Conservation (phyloP, 139 green algal species). For the Ettlia oleoabundans region DNA sequence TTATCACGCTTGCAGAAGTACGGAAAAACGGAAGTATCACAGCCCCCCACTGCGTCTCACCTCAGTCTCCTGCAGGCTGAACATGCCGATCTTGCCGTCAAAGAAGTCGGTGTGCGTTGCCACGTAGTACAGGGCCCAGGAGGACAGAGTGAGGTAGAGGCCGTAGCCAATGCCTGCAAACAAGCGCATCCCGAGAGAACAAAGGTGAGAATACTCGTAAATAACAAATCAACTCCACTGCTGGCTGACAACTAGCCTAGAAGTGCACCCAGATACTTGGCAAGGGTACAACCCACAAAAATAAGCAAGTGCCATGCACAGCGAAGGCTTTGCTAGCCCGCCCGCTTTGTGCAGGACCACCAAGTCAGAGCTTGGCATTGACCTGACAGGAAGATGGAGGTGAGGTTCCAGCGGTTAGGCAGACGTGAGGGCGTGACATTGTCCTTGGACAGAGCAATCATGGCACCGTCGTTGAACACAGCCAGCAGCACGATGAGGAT, state of each 20-base stretch:
- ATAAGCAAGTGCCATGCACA: too few species aligned
- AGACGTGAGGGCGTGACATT: conserved; percentile 60
- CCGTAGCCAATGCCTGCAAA: conserved; percentile 75
- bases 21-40: neutral
- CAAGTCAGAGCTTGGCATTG: too few species aligned
- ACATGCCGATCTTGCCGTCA: conserved; percentile 57
- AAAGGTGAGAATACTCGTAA: too few species aligned
- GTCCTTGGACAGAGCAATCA: conserved; percentile 90
- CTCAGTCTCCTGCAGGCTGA: conserved; percentile 48
- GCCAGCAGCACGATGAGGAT: conserved; percentile 89
- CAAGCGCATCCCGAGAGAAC: too few species aligned
- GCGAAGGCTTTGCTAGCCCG: too few species aligned
- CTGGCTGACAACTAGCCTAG: neutral
- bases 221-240: neutral
- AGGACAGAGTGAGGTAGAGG: conserved; percentile 81
- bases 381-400: conserved; percentile 78
- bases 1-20: too few species aligned
- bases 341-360: too few species aligned
- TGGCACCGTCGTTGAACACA: conserved; percentile 90
- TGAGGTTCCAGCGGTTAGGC: conserved; percentile 82
- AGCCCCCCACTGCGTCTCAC: neutral
- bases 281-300: neutral
- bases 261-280: too few species aligned
- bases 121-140: conserved; percentile 74
- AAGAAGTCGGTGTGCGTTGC: conserved; percentile 73